phyloP scores from a whole-genome alignment of 2,329 filamentous ascomycete genomes.

The Cadophora sp. region DNA sequence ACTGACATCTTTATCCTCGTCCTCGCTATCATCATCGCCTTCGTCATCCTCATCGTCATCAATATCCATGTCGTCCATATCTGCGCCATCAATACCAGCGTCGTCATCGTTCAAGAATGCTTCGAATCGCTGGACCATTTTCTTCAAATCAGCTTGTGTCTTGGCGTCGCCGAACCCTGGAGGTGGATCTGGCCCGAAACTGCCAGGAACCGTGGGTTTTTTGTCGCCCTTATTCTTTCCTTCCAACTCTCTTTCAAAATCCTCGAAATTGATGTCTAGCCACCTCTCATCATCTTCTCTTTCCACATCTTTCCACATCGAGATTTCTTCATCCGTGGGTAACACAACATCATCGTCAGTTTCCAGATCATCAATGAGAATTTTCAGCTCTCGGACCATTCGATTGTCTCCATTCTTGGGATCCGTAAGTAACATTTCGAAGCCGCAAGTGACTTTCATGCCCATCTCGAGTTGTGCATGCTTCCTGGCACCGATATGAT shows the following conservation, averaged over 20 bases:
- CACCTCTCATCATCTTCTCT: conserved; percentile 86
- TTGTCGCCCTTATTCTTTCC: conserved; percentile 52
- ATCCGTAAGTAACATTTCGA: conserved; percentile 82
- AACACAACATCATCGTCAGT: conserved; percentile 51
- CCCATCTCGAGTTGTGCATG: conserved; percentile 65
- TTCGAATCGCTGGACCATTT: conserved; percentile 94
- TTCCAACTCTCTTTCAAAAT: conserved; percentile 83
- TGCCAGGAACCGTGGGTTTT: conserved; percentile 29
- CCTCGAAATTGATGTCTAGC: conserved; percentile 89
- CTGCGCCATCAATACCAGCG: conserved; percentile 80
- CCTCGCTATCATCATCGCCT: conserved; percentile 59
- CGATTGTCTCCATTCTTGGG: conserved; percentile 72
- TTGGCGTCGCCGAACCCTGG: conserved; percentile 67
- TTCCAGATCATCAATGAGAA: conserved; percentile 77
- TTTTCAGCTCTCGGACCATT: conserved; percentile 74
- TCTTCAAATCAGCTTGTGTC: conserved; percentile 78
- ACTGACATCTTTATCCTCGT: conserved; percentile 76
- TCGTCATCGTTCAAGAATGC: conserved; percentile 86
- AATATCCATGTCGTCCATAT: conserved; percentile 74
- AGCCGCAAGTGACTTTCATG: conserved; percentile 89
- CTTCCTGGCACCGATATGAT: conserved; percentile 28
- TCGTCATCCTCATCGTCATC: conserved; percentile 56
- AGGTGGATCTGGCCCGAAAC: conserved; percentile 40
- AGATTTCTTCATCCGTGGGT: conserved; percentile 77
- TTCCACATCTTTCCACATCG: conserved; percentile 64